Percentiles rank a stretch among this genome's conserved stretches.
These are phyloP conservation scores for Cokeromyces recurvatus DNA, from an alignment of 371 early-diverging fungal genomes.

Conservation along the genomic window DNA sequence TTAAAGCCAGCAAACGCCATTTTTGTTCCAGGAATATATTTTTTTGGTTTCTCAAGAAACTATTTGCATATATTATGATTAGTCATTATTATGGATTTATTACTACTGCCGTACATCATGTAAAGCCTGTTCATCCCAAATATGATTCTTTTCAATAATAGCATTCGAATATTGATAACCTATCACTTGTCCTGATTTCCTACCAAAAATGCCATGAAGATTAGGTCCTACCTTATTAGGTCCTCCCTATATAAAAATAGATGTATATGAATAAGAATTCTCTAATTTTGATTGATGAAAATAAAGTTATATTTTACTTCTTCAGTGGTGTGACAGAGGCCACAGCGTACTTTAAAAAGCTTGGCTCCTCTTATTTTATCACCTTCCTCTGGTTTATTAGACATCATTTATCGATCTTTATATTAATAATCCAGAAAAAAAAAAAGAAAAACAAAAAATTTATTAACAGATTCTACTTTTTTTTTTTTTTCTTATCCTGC, in stretches of 20 bases:
- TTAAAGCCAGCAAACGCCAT: slow-evolving; percentile 98
- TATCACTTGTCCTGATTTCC: slow-evolving; percentile 76
- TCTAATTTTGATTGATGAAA: no score
- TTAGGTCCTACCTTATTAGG: slow-evolving; percentile 94
- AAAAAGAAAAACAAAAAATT: no score
- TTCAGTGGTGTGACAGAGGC: slow-evolving; percentile 95
- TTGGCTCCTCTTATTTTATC: no score
- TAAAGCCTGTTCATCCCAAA: slow-evolving; percentile 82
- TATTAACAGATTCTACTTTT: no score
- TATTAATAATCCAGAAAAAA: no score
- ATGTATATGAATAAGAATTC: background rate
- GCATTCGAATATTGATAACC: slow-evolving; percentile 92
- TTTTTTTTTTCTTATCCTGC: no score
- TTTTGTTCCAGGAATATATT: slow-evolving; percentile 93
- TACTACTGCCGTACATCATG: slow-evolving; percentile 44
- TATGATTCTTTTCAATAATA: slow-evolving; percentile 81
- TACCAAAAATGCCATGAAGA: slow-evolving; percentile 87
- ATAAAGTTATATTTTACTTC: no score
- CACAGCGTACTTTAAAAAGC: slow-evolving; percentile 97
- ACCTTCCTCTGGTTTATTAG: no score
- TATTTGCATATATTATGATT: background rate
- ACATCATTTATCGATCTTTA: no score
- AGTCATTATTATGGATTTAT: background rate
- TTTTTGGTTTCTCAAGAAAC: slow-evolving; percentile 95
- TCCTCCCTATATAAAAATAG: slow-evolving; percentile 51